Percentiles rank a stretch among this genome's conserved stretches.
Conservation (phyloP, 139 green algal genomes). For the Chlorella sp. region DNA sequence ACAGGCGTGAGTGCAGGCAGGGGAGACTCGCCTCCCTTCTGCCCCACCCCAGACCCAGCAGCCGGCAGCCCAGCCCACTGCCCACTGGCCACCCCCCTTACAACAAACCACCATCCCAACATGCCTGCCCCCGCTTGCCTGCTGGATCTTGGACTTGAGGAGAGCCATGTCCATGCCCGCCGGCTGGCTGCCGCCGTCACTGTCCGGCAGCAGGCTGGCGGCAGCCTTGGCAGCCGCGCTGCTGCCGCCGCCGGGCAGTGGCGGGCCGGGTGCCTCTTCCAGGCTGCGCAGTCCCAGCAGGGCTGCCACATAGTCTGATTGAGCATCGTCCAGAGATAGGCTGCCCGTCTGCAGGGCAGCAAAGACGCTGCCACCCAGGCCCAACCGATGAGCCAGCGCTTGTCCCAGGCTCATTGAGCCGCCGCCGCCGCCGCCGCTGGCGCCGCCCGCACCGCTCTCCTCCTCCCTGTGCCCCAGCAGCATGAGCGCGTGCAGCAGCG, state of each 20-base stretch:
- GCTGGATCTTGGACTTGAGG: slow-evolving; percentile 12
- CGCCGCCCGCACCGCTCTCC: neutral
- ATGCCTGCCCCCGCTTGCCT: neutral
- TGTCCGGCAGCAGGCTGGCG: neutral
- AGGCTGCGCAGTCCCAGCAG: slow-evolving; percentile 56
- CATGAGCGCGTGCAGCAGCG: slow-evolving; percentile 69
- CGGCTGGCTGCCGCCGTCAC: neutral
- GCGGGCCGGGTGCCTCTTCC: slow-evolving; percentile 11
- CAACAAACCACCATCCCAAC: neutral
- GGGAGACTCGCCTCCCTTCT: neutral
- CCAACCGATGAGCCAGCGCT: slow-evolving; percentile 31
- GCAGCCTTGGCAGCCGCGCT: neutral
- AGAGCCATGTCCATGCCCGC: neutral
- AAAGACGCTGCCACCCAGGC: slow-evolving; percentile 31
- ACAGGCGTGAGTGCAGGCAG: neutral
- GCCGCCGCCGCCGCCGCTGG: neutral
- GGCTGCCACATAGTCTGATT: slow-evolving; percentile 82
- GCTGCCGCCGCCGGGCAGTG: neutral
- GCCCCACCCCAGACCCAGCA: neutral
- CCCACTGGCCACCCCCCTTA: neutral
- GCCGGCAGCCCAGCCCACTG: too few relatives aligned
- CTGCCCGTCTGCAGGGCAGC: slow-evolving; percentile 39
- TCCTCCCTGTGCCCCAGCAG: slow-evolving; percentile 43
- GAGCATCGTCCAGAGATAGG: slow-evolving; percentile 72
- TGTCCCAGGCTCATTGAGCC: neutral